Evolutionary conservation across 2,329 filamentous ascomycete genomes (phyloP).

Genomic region (Calonectria pteridis): DNA sequence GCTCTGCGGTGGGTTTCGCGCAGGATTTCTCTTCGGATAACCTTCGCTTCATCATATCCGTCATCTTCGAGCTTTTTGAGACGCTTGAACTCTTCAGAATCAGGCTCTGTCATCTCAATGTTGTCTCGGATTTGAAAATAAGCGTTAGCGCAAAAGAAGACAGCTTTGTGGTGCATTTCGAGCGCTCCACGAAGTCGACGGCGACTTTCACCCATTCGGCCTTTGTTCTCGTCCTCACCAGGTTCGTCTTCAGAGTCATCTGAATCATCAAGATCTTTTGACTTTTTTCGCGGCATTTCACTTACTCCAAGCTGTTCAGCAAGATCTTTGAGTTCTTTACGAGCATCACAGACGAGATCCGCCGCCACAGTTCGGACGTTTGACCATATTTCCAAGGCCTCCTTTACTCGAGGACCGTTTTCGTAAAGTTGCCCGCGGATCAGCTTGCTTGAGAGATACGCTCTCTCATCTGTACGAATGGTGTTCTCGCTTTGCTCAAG

Average conservation of each 20-base stretch:
- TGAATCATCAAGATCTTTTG: constrained; percentile 19
- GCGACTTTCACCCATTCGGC: constrained; percentile 68
- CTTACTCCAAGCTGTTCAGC: constrained; percentile 47
- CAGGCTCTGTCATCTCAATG: constrained; percentile 70
- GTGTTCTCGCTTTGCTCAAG: constrained; percentile 82
- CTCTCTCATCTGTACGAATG: constrained; percentile 77
- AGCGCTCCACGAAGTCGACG: constrained; percentile 77
- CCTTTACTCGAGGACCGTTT: constrained; percentile 75
- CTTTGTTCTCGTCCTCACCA: constrained; percentile 49
- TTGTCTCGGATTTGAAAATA: constrained; percentile 87
- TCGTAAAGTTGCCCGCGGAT: constrained; percentile 83
- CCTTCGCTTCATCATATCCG: constrained; percentile 83
- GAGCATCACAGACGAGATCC: constrained; percentile 71
- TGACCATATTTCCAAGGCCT: constrained; percentile 79
- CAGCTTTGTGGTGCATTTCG: constrained; percentile 83
- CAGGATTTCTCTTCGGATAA: constrained; percentile 83
- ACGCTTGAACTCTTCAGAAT: constrained; percentile 73
- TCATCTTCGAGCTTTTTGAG: constrained; percentile 79
- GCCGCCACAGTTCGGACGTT: constrained; percentile 63
- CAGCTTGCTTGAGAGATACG: constrained; percentile 72
- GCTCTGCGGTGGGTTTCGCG: constrained; percentile 58
- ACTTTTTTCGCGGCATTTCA: not conserved
- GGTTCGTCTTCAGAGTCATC: constrained; percentile 50
- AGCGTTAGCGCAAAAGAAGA: constrained; percentile 88
- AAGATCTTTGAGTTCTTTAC: constrained; percentile 70